Conservation (phyloP, 495 filamentous ascomycete genomes). For the Penicillium silybi region DNA sequence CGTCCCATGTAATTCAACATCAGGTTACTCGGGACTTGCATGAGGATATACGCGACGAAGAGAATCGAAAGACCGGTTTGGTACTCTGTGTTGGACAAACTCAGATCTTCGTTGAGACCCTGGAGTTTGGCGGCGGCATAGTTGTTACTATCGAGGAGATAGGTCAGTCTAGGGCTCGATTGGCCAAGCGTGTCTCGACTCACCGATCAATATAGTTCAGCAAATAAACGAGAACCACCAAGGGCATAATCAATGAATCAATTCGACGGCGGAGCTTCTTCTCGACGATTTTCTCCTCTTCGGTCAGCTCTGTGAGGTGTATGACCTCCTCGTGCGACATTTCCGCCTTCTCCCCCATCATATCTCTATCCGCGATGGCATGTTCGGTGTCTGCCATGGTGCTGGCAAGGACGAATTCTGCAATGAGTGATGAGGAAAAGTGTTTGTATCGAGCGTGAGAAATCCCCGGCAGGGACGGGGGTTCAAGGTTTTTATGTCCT, state of each 20-base stretch:
- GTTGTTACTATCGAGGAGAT: constrained; percentile 39
- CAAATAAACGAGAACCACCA: constrained; percentile 53
- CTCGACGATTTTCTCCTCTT: constrained; percentile 44
- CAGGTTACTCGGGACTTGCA: constrained; percentile 59
- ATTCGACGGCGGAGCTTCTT: constrained; percentile 46
- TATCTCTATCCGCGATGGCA: constrained; percentile 34
- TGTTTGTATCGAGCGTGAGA: neutral
- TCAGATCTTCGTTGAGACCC: constrained; percentile 45
- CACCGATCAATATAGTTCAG: constrained; percentile 57
- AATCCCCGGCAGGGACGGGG: neutral
- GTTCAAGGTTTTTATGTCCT: neutral
- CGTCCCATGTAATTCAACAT: constrained; percentile 55
- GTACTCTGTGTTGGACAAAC: constrained; percentile 39
- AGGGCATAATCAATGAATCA: constrained; percentile 51
- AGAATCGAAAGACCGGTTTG: constrained; percentile 48
- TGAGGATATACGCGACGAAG: constrained; percentile 52
- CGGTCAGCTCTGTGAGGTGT: constrained; percentile 35
- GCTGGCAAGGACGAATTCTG: neutral
- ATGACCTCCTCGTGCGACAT: constrained; percentile 42
- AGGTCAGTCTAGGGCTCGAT: constrained; percentile 3
- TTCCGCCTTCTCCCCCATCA: constrained; percentile 38
- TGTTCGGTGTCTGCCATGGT: constrained; percentile 16
- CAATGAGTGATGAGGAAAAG: neutral
- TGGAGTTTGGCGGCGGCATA: constrained; percentile 54
- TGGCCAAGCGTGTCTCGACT: neutral